phyloP scores from a whole-genome alignment of 176 grass and related monocot genomes.

The Pontederia paniculata region DNA sequence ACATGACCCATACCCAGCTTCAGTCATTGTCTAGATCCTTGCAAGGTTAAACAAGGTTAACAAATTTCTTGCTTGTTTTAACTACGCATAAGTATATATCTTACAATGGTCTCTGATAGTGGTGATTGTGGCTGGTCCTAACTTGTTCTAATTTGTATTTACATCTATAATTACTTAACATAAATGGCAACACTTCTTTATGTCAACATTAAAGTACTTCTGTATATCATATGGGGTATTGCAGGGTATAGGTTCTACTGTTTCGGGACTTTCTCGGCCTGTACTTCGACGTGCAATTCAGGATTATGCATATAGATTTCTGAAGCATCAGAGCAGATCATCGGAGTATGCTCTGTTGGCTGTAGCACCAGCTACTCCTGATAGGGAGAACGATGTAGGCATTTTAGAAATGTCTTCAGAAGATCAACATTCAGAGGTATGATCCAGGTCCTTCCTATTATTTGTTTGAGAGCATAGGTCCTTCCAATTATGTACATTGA shows the following conservation, averaged over 20 bases:
- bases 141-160: too few relatives aligned
- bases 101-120: too few relatives aligned
- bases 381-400: conserved; percentile 63
- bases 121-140: too few relatives aligned
- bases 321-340: conserved; percentile 43
- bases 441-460: neutral
- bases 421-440: conserved; percentile 70
- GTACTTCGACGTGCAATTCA: conserved; percentile 30
- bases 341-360: conserved; percentile 34
- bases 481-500: conserved; percentile 1
- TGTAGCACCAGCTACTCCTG: conserved; percentile 80
- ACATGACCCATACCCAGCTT: too few relatives aligned
- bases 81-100: too few relatives aligned
- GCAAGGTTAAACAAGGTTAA: too few relatives aligned
- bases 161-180: too few relatives aligned
- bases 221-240: neutral
- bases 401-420: conserved; percentile 52
- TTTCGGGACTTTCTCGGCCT: conserved; percentile 21
- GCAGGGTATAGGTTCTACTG: conserved; percentile 20
- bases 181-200: too few relatives aligned
- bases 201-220: too few relatives aligned
- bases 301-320: conserved; percentile 56
- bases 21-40: too few relatives aligned
- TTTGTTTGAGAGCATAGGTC: neutral
- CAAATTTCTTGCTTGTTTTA: too few relatives aligned